Percentiles rank a stretch among this genome's conserved stretches.
Evolutionary conservation across 2,329 filamentous ascomycete species (phyloP).

Genomic region (Knufia fluminis): DNA sequence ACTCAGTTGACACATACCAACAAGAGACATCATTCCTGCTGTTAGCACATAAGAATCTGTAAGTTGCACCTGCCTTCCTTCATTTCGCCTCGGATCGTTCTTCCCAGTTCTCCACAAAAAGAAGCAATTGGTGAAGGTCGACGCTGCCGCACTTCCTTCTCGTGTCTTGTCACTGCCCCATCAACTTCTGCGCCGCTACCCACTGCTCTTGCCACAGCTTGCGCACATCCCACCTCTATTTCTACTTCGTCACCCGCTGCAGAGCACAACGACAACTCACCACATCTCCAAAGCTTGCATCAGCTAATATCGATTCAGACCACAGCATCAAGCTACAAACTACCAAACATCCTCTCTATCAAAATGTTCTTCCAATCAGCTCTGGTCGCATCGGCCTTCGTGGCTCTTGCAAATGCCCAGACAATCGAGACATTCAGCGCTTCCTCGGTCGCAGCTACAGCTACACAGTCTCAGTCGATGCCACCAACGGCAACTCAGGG

Average conservation of each 20-base stretch:
- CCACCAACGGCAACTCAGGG: slow-evolving; percentile 17
- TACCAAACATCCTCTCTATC: slow-evolving; percentile 7
- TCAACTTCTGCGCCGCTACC: not conserved
- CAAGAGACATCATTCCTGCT: not conserved
- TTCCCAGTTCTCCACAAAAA: not conserved
- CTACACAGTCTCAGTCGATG: slow-evolving; percentile 22
- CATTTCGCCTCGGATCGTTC: not conserved
- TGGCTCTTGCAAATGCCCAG: slow-evolving; percentile 16
- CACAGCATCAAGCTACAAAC: not conserved
- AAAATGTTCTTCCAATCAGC: slow-evolving; percentile 20
- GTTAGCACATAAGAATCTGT: not conserved
- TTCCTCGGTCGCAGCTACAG: slow-evolving; percentile 20
- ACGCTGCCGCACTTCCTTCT: slow-evolving; percentile 1
- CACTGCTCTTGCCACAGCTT: slow-evolving; percentile 7
- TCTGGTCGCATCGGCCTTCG: slow-evolving; percentile 17
- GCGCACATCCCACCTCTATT: slow-evolving; percentile 1
- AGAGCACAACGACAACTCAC: not conserved
- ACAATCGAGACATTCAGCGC: slow-evolving; percentile 19
- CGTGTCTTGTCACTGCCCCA: slow-evolving; percentile 7
- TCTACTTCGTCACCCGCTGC: slow-evolving; percentile 11
- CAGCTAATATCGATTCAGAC: slow-evolving; percentile 6
- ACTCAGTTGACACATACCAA: too few relatives aligned
- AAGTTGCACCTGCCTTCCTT: not conserved
- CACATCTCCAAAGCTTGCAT: slow-evolving; percentile 5
- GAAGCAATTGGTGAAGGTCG: not conserved